Base-by-base conservation (phyloP, 1,139 yeast species). In the Lizanozyma gosingica region DNA sequence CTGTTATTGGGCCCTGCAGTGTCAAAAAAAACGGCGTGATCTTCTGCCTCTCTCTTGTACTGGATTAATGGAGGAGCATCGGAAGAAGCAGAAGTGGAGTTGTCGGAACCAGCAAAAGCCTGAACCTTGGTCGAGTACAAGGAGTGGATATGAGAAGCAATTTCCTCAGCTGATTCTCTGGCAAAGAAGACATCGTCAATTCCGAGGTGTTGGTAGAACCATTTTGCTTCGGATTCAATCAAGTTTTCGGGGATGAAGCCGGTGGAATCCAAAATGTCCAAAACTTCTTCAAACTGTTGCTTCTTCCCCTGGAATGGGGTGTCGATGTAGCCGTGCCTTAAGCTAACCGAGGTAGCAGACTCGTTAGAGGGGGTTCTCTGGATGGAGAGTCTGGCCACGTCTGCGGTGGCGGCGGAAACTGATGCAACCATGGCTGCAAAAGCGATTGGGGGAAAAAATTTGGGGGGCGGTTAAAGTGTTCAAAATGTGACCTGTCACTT, bases 161-260 rank as follows among this genome's bases (percentile, higher is more conserved):
- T 83, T 44, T 80, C 88, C 44, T 75, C 78, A 17, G 90, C 83
- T 3, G 85, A 66, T 57, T 90, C 96, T 50, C 85, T 78, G 40
- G 94, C 92, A 58, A 92, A 90, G 63, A 86, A 92, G 34, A 87
- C 83, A 57, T 83, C 97, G 57, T 88, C 97, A 47, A 92, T 87
- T 35, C 97, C 97, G 50, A 92, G 73, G 40, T 76, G 66, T 46
- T 84, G 80, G 65, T 92, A 92, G 59, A 92, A 92, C 94, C 96
- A 90, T 54, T 72, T 76, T 6, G 94, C 81, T 63, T 90, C 97
- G 43, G 76, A 70, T 62, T 88, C 97, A 52, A 92, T 84, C 52
- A 87, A 69, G 40, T 77, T 64, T 53, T 86, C 95, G 11, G 97
- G 98, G 45, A 92, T 84, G 55, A 90, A 85, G 0, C 97, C 97